phyloP scores from a whole-genome alignment of 2,329 filamentous ascomycete genomes.

The Basipetospora chlamydospora region DNA sequence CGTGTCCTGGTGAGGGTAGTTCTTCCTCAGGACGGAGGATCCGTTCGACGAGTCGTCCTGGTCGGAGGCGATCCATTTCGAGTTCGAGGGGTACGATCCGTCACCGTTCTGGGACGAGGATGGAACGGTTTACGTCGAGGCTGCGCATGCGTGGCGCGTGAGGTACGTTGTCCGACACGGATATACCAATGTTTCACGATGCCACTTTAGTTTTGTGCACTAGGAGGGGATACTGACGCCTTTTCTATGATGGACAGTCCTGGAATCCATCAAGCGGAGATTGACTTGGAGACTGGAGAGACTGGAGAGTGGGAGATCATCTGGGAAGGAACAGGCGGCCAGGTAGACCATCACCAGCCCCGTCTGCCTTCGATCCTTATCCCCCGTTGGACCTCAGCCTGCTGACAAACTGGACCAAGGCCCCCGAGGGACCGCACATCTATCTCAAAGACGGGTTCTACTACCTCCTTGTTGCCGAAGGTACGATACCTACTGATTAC shows the following conservation, averaged over 20 bases:
- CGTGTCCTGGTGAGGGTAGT: background rate
- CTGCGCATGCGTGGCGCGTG: conserved; percentile 14
- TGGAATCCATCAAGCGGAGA: conserved; percentile 12
- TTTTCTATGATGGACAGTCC: conserved; percentile 10
- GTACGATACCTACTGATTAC: conserved; percentile 16
- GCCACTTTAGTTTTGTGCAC: too few relatives aligned
- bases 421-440: conserved; percentile 30
- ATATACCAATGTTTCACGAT: too few relatives aligned
- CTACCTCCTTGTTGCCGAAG: conserved; percentile 35
- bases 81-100: conserved; percentile 11
- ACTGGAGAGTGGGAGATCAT: conserved; percentile 17
- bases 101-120: conserved; percentile 12
- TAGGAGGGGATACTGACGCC: too few relatives aligned
- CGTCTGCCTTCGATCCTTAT: too few relatives aligned
- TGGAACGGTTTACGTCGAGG: conserved; percentile 19
- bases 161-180: conserved; percentile 1
- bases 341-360: background rate
- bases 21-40: conserved; percentile 24
- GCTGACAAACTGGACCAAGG: conserved; percentile 8
- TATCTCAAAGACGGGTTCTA: conserved; percentile 28
- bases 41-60: conserved; percentile 23
- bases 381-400: too few relatives aligned
- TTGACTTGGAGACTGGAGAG: conserved; percentile 21
- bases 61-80: conserved; percentile 17
- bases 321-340: conserved; percentile 28